Base-by-base conservation (phyloP, 2,329 filamentous ascomycete genomes). In the Dactylellina cionopaga region DNA sequence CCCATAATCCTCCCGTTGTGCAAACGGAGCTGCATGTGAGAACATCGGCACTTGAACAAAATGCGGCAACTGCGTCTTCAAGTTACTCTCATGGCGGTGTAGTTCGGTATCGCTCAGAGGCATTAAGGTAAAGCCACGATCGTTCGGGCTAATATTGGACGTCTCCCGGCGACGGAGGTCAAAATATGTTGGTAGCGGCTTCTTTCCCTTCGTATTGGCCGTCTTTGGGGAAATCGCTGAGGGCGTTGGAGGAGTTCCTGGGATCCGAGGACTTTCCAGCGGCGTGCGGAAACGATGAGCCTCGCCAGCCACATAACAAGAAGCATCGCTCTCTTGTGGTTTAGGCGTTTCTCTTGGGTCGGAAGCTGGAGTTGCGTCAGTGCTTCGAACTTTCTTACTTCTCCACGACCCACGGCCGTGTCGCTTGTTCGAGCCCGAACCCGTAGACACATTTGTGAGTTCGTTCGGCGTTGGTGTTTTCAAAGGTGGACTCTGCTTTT, bases 41-140 rank as follows among this genome's bases (percentile, higher is more conserved):
- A 71, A 64, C 51, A 71, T 58, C 5, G 66, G 66, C 9, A 71
- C 66, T 22, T 64, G 35, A 1, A 71, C 66, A 33, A 71, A 71
- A 44, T 71, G 66, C 31, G 66, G 66, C 43, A 71, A 35, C 22
- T 71, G 43, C 1, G 58, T 27, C 25, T 59, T 29, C 13, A 58
- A 27, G 11, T 22, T 43, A 5, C 41, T 24, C 5, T 7, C 43
- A 41, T 31, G 66, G 7, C 24, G 27, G 7, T 33, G 17, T 9
- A 55, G 35, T 11, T 63, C 44, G 11, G 58, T 29, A 37, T 71
- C 66, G 24, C 56, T 71, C 25, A 71, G 41, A 13, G 66, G 56
- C 66, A 71, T 71, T n/a, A 71, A 39, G 19, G 66, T 71, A 31
- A 71, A 71, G 9, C 51, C 58, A n/a, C 51, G 56, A 31, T 71